Evolutionary conservation across 139 green algal genomes (phyloP), one percentile per base, ranked within the genome.

Genomic region (Tetraselmis chui): DNA sequence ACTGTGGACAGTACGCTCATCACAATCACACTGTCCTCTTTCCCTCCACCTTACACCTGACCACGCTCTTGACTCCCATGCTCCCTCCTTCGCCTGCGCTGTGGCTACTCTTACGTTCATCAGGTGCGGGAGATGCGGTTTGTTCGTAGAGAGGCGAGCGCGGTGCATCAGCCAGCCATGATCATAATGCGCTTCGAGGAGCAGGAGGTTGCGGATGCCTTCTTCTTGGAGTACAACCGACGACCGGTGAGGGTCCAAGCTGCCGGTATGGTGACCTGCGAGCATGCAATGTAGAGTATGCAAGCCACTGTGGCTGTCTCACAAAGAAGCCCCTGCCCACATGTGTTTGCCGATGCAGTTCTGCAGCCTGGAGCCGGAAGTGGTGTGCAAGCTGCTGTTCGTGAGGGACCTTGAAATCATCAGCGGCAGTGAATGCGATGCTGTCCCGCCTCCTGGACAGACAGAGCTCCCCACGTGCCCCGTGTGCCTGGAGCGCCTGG

Each of bases 401-500:
- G 89, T 95, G 22, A 85, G 85, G 5, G 85, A 88, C 28, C 77
- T 94, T 1, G 75, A 92, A 28, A 84, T 83, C 1, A 28, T 45
- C 0, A 58, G 80, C n/a, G 81, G 59, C 23, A 11, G 27, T 59
- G 79, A 74, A 31, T 25, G 22, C 79, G 32, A 29, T 2, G 1
- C 25, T 5, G 27, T 24, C 5, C 30, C 30, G 45, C 80, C 90
- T 2, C 25, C 84, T 2, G 92, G 89, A 2, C 85, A 92, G 23
- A 95, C 89, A 23, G 95, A 98, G 87, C 88, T 98, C 59, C 96
- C 96, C 24, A 95, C 90, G 2, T 99, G 96, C 87, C 95, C 96
- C 0, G 96, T 99, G 11, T 99, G 96, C 86, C 79, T 99, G 76
- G 97, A 99, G 87, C 87, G 97, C 11, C 88, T 99, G 76, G 97